Evolutionary conservation across 106 monocot species (phyloP).

Genomic region (Dioscorea dumetorum): DNA sequence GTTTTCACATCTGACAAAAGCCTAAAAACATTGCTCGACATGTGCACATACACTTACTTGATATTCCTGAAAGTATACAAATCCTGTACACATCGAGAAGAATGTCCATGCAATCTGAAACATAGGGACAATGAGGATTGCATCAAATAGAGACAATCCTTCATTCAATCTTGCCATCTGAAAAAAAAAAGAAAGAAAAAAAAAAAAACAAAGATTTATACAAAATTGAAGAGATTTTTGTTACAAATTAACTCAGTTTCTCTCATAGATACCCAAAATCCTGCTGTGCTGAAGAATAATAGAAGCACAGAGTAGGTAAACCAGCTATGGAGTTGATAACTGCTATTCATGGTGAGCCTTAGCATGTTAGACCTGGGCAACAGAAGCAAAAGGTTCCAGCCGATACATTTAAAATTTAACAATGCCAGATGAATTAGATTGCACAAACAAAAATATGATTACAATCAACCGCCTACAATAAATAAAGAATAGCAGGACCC

Average conservation of each 20-base stretch:
- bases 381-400: neutral
- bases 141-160: constrained; percentile 93
- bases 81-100: constrained; percentile 96
- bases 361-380: constrained; percentile 84
- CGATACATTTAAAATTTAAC: neutral
- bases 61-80: constrained; percentile 98
- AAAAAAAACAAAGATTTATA: neutral
- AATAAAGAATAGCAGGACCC: no score
- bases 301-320: constrained; percentile 88
- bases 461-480: neutral
- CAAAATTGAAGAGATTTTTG: neutral
- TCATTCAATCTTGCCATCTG: constrained; percentile 99
- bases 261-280: constrained; percentile 70
- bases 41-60: constrained; percentile 35
- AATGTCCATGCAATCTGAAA: constrained; percentile 99
- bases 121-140: constrained; percentile 96
- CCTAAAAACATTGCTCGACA: neutral
- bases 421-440: neutral
- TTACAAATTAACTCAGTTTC: no score
- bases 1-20: neutral
- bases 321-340: constrained; percentile 86
- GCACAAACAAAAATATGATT: neutral
- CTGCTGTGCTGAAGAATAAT: constrained; percentile 81
- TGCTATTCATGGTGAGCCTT: constrained; percentile 73
- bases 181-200: no score